Evolutionary conservation across 2,329 filamentous ascomycete genomes (phyloP), one percentile per base, ranked within the genome.

Genomic region (Fusarium sp.): DNA sequence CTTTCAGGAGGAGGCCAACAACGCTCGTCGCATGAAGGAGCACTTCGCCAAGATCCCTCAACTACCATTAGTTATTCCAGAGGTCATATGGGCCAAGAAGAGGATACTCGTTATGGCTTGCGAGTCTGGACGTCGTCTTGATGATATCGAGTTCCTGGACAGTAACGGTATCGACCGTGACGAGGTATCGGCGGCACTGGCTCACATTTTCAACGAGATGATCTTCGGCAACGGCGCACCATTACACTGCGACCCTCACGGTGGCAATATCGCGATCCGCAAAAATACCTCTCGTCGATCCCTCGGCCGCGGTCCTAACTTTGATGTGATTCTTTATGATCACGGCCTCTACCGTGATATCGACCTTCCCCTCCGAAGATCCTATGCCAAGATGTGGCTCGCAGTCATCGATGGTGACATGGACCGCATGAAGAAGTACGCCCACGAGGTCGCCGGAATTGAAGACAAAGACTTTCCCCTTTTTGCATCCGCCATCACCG

Each of bases 141-240:
- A 99, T 78, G 95, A 99, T 77, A 87, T 98, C 1, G 89, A 89
- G 15, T 98, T 93, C 77, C 85, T 99, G 4, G 96, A 98, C 79
- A 84, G 87, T 7, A 92, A 97, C 78, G 88, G 89, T 62, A 99
- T 99, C 77, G 94, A 97, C 80, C 90, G 96, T 18, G 96, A 98
- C 77, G 95, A 98, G 80, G 96, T 99, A 6, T 97, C 95, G 0
- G 95, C 95, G 1, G 92, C 94, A 0, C 85, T 99, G 5, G 92
- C 96, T 0, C 90, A 91, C 63, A 94, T 99, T 63, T 99, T 99
- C 87, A 99, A 99, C 84, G 95, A 98, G 79, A 99, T 99, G 96
- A 98, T 99, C 73, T 99, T 99, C 72, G 95, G 95, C 51, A 89
- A 91, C 55, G 88, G 91, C 63, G 95, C 95, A 0, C 94, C 96